Percentiles rank a stretch among this genome's conserved stretches.
Conservation (phyloP, 2,329 filamentous ascomycete species). For the Ceratocystis ficicola region DNA sequence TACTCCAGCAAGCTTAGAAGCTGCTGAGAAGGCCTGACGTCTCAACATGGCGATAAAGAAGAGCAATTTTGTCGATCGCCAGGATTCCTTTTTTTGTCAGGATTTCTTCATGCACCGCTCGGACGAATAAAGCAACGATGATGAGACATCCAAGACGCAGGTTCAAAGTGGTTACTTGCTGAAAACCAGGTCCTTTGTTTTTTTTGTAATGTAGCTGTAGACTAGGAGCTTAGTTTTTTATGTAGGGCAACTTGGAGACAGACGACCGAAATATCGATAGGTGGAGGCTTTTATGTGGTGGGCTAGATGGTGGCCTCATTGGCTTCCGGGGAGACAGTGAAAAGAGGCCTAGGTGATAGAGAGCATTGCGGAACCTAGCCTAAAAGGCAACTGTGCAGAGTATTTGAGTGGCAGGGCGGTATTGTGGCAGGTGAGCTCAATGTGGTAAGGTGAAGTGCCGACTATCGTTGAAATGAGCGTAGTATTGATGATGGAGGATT, state of each 20-base stretch:
- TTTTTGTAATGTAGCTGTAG: not conserved
- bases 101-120: conserved; percentile 8
- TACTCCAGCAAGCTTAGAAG: not conserved
- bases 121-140: not conserved
- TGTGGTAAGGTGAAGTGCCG: not conserved
- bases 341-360: not conserved
- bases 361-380: not conserved
- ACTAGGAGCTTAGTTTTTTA: not conserved
- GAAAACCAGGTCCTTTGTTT: not conserved
- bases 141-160: not conserved
- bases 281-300: not conserved
- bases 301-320: not conserved
- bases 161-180: not conserved
- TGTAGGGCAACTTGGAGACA: not conserved
- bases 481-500: not conserved
- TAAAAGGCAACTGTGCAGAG: not conserved
- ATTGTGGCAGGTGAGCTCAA: not conserved
- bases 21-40: not conserved
- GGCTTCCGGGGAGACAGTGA: not conserved
- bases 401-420: not conserved
- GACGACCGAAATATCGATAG: not conserved
- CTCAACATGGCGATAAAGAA: not conserved
- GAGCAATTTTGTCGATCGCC: not conserved
- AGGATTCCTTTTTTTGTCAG: not conserved
- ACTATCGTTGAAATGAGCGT: not conserved